phyloP scores from a whole-genome alignment of 2,329 filamentous ascomycete species.

The Pseudocercospora ulei region DNA sequence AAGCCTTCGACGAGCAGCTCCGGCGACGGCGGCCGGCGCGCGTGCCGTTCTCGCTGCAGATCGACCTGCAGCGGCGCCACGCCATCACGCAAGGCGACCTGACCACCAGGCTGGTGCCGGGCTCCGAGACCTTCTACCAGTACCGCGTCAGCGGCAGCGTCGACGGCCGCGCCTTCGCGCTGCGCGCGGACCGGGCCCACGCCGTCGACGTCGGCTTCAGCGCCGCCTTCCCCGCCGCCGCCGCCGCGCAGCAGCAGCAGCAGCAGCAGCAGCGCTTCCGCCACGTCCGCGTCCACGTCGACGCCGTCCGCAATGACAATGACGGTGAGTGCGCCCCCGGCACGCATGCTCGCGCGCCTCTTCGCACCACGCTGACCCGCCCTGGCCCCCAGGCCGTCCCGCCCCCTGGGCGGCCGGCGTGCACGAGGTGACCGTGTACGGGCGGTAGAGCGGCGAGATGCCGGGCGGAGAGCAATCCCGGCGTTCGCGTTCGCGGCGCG shows the following conservation, averaged over 20 bases:
- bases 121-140: constrained; percentile 22
- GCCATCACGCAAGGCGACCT: constrained; percentile 19
- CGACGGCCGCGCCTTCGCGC: constrained; percentile 13
- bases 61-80: constrained; percentile 18
- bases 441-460: not conserved
- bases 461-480: too few species aligned
- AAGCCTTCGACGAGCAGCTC: constrained; percentile 14
- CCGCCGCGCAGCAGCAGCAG: too few species aligned
- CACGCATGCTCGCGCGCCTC: too few species aligned
- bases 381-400: not conserved
- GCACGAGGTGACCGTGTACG: constrained; percentile 14
- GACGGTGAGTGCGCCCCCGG: constrained; percentile 12
- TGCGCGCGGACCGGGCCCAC: constrained; percentile 13
- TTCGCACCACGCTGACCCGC: not conserved
- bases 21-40: constrained; percentile 9
- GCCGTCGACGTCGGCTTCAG: constrained; percentile 13
- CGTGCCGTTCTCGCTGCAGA: constrained; percentile 23
- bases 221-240: constrained; percentile 6
- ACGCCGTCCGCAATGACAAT: constrained; percentile 9
- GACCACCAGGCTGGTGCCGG: constrained; percentile 18
- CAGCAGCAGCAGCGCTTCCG: constrained; percentile 7
- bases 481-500: too few species aligned
- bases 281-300: constrained; percentile 11
- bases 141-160: constrained; percentile 20
- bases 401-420: constrained; percentile 13